Evolutionary conservation across 805 yeast species (phyloP).

Genomic region (Saturnispora zaruensis): DNA sequence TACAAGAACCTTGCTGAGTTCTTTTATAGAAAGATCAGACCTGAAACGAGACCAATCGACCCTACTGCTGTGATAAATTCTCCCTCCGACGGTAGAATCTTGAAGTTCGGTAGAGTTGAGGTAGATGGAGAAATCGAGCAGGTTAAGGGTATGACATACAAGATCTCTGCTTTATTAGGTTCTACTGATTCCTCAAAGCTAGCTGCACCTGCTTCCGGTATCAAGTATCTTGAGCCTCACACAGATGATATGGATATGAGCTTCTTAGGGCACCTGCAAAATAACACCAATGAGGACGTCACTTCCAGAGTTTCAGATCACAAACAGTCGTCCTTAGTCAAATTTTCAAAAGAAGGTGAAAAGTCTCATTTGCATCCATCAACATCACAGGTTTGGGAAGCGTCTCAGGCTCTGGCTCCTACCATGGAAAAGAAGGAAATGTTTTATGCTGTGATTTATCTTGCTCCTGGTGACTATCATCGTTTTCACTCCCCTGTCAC

Average conservation of each 20-base stretch:
- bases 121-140: conserved; percentile 87
- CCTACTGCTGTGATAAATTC: conserved; percentile 60
- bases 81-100: conserved; percentile 89
- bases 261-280: conserved; percentile 10
- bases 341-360: conserved; percentile 62
- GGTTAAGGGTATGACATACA: conserved; percentile 92
- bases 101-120: conserved; percentile 67
- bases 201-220: conserved; percentile 43
- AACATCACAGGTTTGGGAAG: conserved; percentile 21
- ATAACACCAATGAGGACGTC: conserved; percentile 13
- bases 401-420: conserved; percentile 15
- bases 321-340: conserved; percentile 19
- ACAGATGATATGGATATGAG: conserved; percentile 14
- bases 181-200: conserved; percentile 33
- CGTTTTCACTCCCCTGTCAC: conserved; percentile 92
- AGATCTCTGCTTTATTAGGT: conserved; percentile 83
- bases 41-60: conserved; percentile 72
- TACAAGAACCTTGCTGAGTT: conserved; percentile 83
- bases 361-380: conserved; percentile 34
- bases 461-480: conserved; percentile 98
- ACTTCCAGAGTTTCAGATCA: conserved; percentile 5
- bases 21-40: conserved; percentile 73
- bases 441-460: conserved; percentile 82
- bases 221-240: conserved; percentile 1
- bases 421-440: conserved; percentile 46